Conservation (phyloP, 1,284 basidiomycete species). For the Cutaneotrichosporon cavernicola region DNA sequence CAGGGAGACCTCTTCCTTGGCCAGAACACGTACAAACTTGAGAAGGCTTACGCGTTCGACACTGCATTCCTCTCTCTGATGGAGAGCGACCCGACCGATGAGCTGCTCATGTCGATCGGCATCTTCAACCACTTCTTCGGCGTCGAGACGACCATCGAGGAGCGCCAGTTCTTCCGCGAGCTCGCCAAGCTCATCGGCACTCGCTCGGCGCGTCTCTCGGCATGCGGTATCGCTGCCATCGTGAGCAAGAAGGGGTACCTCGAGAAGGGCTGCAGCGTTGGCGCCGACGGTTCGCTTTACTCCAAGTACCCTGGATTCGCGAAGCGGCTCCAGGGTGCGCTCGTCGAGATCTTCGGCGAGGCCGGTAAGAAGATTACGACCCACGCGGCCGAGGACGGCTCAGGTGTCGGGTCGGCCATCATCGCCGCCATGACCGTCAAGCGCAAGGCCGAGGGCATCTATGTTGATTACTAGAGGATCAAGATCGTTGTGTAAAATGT, state of each 20-base stretch:
- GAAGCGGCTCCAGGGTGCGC: constrained; percentile 80
- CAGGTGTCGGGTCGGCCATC: constrained; percentile 92
- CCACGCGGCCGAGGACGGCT: constrained; percentile 90
- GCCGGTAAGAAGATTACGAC: constrained; percentile 85
- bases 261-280: constrained; percentile 75
- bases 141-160: constrained; percentile 86
- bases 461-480: constrained; percentile 36
- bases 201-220: constrained; percentile 79
- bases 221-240: constrained; percentile 92
- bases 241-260: constrained; percentile 88
- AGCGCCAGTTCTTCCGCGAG: constrained; percentile 91
- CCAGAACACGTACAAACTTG: constrained; percentile 96
- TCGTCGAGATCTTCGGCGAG: constrained; percentile 89
- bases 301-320: constrained; percentile 95
- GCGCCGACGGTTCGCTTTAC: constrained; percentile 88
- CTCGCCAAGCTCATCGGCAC: constrained; percentile 86
- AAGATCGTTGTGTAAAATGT: background rate
- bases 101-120: constrained; percentile 91
- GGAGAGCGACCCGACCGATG: constrained; percentile 98
- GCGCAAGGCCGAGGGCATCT: constrained; percentile 56
- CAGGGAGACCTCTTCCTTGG: constrained; percentile 95
- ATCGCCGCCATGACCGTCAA: constrained; percentile 77
- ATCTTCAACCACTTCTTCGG: constrained; percentile 96
- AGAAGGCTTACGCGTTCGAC: constrained; percentile 87
- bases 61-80: constrained; percentile 96